Percentiles rank a stretch among this genome's conserved stretches.
These are phyloP conservation scores for Dictyostelium firmibasis DNA, from an alignment of 78 protist species.

Conservation along the genomic window DNA sequence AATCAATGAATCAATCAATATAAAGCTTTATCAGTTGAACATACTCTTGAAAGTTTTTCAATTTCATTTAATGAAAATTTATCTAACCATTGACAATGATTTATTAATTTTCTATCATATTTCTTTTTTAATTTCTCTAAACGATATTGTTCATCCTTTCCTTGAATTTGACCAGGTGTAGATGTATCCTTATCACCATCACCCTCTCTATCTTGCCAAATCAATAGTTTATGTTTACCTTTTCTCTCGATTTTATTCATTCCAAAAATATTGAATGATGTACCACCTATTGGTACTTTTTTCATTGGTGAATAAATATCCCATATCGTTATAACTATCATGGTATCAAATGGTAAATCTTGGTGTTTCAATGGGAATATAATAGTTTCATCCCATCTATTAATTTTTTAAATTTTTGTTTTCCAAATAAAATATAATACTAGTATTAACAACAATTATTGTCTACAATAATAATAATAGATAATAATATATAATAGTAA, in stretches of 20 bases:
- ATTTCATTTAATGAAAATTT: conserved; percentile 44
- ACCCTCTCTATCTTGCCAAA: conserved; percentile 67
- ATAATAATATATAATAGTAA: not conserved
- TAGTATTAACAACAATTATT: not conserved
- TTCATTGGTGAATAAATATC: conserved; percentile 63
- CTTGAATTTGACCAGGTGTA: conserved; percentile 70
- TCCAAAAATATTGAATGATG: conserved; percentile 71
- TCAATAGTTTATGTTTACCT: conserved; percentile 60
- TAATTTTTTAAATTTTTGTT: too few species aligned
- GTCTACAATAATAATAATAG: not conserved
- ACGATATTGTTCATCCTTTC: conserved; percentile 61
- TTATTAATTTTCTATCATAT: conserved; percentile 56
- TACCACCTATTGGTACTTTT: conserved; percentile 65
- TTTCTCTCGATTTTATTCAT: conserved; percentile 43
- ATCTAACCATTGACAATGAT: conserved; percentile 73
- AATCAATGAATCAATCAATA: too few species aligned
- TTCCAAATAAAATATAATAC: too few species aligned
- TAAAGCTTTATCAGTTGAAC: too few species aligned
- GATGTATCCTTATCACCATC: conserved; percentile 21
- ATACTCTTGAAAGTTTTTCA: conserved; percentile 64
- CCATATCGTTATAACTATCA: conserved; percentile 79
- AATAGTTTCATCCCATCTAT: conserved; percentile 71
- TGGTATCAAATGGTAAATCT: conserved; percentile 77
- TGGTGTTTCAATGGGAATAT: conserved; percentile 70
- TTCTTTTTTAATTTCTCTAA: conserved; percentile 63